Evolutionary conservation across 495 filamentous ascomycete species (phyloP).

Genomic region (Acidiella bohemica): DNA sequence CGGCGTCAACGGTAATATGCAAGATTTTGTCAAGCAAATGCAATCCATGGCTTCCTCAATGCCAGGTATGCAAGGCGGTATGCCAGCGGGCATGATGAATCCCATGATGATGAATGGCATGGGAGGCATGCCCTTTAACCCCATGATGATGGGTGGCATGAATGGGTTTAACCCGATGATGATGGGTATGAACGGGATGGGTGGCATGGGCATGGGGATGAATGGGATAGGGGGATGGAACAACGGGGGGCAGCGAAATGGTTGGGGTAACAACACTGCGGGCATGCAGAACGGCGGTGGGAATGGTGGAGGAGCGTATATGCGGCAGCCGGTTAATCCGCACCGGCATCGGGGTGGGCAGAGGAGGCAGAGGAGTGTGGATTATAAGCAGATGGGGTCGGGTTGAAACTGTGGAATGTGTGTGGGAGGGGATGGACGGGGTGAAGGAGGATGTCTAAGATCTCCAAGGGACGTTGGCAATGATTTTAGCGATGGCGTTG

Average conservation of each 20-base stretch:
- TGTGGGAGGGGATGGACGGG: background rate
- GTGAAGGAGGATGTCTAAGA: too few relatives aligned
- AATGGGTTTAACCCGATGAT: constrained; percentile 34
- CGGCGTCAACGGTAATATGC: constrained; percentile 7
- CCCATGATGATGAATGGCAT: constrained; percentile 4
- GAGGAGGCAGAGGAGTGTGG: constrained; percentile 65
- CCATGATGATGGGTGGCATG: constrained; percentile 24
- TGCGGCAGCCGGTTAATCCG: constrained; percentile 90
- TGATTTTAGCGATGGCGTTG: constrained; percentile 20
- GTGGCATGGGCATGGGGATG: constrained; percentile 21
- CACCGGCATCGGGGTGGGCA: constrained; percentile 75
- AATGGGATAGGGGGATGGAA: constrained; percentile 21
- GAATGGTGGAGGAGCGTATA: constrained; percentile 71
- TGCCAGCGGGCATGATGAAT: constrained; percentile 15
- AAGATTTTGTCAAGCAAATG: constrained; percentile 24
- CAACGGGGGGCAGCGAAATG: constrained; percentile 20
- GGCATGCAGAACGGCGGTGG: constrained; percentile 14
- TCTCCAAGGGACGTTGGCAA: too few relatives aligned
- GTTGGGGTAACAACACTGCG: constrained; percentile 6
- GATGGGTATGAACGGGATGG: constrained; percentile 31
- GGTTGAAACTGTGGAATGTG: background rate
- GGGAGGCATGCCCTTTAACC: constrained; percentile 6
- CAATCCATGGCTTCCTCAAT: constrained; percentile 21
- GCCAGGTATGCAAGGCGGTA: constrained; percentile 4
- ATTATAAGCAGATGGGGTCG: constrained; percentile 60